A percentile compares a stretch with the other conserved stretches of the same genome.
These are phyloP conservation scores for Stenogyne calaminthoides DNA, from an alignment of 305 asterid genomes.

Conservation along the genomic window DNA sequence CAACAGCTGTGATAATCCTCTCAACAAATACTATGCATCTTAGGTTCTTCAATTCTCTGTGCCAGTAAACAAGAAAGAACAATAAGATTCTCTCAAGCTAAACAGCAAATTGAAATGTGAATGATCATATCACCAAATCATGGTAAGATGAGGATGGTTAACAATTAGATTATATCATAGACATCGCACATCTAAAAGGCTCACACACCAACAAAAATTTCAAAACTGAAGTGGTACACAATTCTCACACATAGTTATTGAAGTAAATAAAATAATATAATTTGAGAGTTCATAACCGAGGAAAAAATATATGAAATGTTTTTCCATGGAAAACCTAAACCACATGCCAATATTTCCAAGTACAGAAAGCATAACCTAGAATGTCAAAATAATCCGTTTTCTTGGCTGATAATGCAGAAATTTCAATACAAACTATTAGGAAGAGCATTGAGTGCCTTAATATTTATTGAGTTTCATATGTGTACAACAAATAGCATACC, in stretches of 20 bases:
- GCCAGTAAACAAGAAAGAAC: slow-evolving; percentile 10
- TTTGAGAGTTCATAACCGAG: too few relatives aligned
- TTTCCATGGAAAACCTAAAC: too few relatives aligned
- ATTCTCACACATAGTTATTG: not conserved
- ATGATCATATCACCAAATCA: not conserved
- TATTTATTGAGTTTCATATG: slow-evolving; percentile 34
- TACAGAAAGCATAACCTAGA: too few relatives aligned
- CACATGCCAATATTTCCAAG: too few relatives aligned
- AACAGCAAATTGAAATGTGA: not conserved
- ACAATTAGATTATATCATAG: not conserved
- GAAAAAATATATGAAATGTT: too few relatives aligned
- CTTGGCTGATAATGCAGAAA: not conserved
- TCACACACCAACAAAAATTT: not conserved
- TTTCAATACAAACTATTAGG: not conserved
- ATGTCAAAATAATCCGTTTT: not conserved
- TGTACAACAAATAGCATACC: slow-evolving; percentile 41
- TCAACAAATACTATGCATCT: slow-evolving; percentile 89
- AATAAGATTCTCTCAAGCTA: not conserved
- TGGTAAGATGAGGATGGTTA: not conserved
- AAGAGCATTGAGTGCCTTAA: slow-evolving; percentile 25
- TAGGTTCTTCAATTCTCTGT: slow-evolving; percentile 63
- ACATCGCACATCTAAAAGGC: not conserved
- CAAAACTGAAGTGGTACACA: slow-evolving; percentile 25
- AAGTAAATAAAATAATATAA: not conserved
- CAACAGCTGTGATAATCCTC: slow-evolving; percentile 78